A percentile compares a stretch with the other conserved stretches of the same genome.
Evolutionary conservation across 805 yeast species (phyloP).

Genomic region (Alloascoidea hylecoeti): DNA sequence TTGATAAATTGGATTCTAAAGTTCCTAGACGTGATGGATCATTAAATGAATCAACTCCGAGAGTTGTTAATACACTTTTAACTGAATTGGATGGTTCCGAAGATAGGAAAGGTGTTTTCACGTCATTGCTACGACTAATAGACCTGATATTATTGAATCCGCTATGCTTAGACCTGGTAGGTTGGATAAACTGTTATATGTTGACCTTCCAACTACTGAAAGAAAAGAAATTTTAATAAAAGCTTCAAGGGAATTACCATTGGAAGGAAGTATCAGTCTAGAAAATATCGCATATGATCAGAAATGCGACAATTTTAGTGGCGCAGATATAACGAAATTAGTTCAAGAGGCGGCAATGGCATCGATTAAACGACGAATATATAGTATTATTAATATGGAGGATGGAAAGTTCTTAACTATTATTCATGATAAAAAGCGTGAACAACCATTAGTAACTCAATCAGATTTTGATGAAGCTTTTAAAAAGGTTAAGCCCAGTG

Average conservation of each 20-base stretch:
- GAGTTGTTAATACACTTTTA: constrained; percentile 88
- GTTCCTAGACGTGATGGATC: constrained; percentile 90
- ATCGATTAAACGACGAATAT: constrained; percentile 52
- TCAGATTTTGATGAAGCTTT: constrained; percentile 65
- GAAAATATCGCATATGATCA: constrained; percentile 52
- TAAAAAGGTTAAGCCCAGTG: constrained; percentile 73
- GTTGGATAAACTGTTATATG: constrained; percentile 82
- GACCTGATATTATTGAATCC: constrained; percentile 97
- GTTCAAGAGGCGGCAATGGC: constrained; percentile 86
- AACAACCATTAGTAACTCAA: constrained; percentile 31
- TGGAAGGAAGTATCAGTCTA: constrained; percentile 49
- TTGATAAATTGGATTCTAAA: constrained; percentile 91
- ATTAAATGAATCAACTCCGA: constrained; percentile 75
- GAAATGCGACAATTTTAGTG: constrained; percentile 80
- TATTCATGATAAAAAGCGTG: constrained; percentile 14
- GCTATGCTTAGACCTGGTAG: constrained; percentile 98
- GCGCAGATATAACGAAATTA: constrained; percentile 89
- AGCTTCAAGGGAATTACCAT: constrained; percentile 62
- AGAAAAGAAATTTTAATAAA: constrained; percentile 74
- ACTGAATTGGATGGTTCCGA: constrained; percentile 93
- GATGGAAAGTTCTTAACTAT: constrained; percentile 12
- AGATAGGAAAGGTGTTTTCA: constrained; percentile 78
- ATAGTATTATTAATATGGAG: constrained; percentile 22
- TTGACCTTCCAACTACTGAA: constrained; percentile 80
- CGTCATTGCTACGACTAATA: constrained; percentile 91